phyloP scores from a whole-genome alignment of 306 rosid genomes.

The Lagenaria siceraria region DNA sequence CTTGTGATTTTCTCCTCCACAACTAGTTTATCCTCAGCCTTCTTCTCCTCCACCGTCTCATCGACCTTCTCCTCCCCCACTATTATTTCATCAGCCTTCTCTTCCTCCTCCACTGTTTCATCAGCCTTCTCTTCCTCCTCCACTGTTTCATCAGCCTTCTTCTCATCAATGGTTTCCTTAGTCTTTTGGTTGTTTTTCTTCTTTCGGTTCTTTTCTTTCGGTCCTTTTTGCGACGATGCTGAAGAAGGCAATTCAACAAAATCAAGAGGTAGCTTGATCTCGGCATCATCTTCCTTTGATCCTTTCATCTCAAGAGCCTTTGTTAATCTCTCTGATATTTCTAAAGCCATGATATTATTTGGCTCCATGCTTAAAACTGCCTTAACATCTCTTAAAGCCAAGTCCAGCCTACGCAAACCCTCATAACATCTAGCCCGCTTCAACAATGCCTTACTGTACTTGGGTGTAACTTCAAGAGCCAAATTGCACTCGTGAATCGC shows the following conservation, averaged over 20 bases:
- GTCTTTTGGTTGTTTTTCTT: constrained; percentile 42
- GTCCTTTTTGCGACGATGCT: constrained; percentile 16
- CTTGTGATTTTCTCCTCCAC: constrained; percentile 39
- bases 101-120: constrained; percentile 13
- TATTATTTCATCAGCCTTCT: constrained; percentile 8
- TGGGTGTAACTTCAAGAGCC: constrained; percentile 81
- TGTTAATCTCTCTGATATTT: constrained; percentile 57
- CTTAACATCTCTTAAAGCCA: constrained; percentile 66
- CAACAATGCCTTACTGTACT: constrained; percentile 69
- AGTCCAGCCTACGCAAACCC: constrained; percentile 70
- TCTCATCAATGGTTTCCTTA: constrained; percentile 9
- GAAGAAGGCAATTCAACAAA: constrained; percentile 44
- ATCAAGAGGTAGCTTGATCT: constrained; percentile 63
- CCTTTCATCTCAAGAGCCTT: constrained; percentile 51
- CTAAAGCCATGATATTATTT: constrained; percentile 68
- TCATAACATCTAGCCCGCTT: constrained; percentile 93
- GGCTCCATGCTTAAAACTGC: constrained; percentile 61
- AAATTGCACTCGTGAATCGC: constrained; percentile 78
- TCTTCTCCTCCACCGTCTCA: constrained; percentile 34
- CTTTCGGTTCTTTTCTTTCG: constrained; percentile 45
- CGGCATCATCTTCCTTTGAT: constrained; percentile 34
- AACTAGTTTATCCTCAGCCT: constrained; percentile 53
- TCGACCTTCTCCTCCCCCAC: constrained; percentile 29
- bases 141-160: constrained; percentile 12
- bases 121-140: background rate